Percentiles rank a stretch among this genome's conserved stretches.
Evolutionary conservation across 257 asterid species (phyloP).

Genomic region (Coffea eugenioides): DNA sequence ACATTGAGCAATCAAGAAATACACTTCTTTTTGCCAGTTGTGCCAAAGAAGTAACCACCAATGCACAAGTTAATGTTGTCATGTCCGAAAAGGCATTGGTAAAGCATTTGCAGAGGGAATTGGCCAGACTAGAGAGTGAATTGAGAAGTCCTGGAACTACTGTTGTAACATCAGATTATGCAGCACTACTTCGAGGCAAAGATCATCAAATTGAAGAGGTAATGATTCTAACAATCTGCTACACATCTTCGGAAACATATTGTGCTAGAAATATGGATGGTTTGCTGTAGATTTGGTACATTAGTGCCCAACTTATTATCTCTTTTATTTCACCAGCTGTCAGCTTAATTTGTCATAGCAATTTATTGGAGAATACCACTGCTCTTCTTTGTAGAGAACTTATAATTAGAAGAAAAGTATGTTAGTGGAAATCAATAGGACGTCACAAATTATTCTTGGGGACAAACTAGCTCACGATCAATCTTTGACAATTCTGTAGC

Average conservation of each 20-base stretch:
- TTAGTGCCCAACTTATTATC: neutral
- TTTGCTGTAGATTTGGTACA: neutral
- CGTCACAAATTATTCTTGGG: neutral
- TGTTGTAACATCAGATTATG: conserved; percentile 38
- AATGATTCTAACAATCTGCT: conserved; percentile 8
- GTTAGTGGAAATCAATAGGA: neutral
- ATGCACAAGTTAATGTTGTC: conserved; percentile 79
- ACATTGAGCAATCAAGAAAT: conserved; percentile 94
- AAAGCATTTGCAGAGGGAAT: conserved; percentile 78
- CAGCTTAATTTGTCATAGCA: neutral
- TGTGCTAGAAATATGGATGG: neutral
- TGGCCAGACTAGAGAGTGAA: conserved; percentile 70
- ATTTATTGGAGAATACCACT: neutral
- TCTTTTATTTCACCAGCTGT: neutral
- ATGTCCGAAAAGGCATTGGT: conserved; percentile 89
- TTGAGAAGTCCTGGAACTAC: conserved; percentile 52
- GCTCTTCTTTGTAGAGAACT: neutral
- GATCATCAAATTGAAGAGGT: conserved; percentile 85
- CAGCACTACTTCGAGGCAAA: conserved; percentile 57
- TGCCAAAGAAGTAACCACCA: conserved; percentile 91
- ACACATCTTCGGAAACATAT: neutral
- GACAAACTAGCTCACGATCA: neutral
- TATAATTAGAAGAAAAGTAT: neutral
- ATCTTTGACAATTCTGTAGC: conserved; percentile 38
- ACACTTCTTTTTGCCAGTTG: conserved; percentile 96